Conservation (phyloP, 1,284 basidiomycete species). For the Lentinus polychrous region DNA sequence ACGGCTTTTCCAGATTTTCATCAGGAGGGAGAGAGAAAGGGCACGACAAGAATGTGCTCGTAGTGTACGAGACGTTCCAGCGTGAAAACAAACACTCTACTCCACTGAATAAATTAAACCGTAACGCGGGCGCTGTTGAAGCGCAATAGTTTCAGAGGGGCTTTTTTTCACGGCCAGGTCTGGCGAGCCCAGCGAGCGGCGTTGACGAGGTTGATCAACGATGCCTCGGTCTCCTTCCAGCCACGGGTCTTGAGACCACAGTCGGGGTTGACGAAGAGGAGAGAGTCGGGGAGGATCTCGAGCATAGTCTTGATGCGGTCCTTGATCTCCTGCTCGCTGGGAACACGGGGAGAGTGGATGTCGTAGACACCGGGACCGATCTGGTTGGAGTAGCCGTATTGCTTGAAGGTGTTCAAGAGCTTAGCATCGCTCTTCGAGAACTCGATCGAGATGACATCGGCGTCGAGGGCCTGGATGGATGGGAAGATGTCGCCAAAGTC, state of each 20-base stretch:
- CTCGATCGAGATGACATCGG: slow-evolving; percentile 99
- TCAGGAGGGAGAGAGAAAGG: neutral
- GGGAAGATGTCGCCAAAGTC: slow-evolving; percentile 98
- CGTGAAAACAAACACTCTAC: slow-evolving; percentile 19
- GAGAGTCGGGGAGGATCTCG: slow-evolving; percentile 68
- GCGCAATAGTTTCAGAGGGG: slow-evolving; percentile 47
- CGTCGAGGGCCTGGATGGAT: slow-evolving; percentile 95
- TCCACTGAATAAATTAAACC: slow-evolving; percentile 36
- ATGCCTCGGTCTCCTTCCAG: slow-evolving; percentile 94
- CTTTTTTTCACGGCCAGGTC: slow-evolving; percentile 67
- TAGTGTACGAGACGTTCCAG: neutral
- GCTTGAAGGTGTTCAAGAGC: slow-evolving; percentile 92
- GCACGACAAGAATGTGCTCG: neutral
- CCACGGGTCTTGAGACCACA: slow-evolving; percentile 91
- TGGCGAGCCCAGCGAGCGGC: slow-evolving; percentile 87
- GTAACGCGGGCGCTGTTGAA: slow-evolving; percentile 80
- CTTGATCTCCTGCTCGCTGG: slow-evolving; percentile 89
- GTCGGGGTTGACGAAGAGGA: slow-evolving; percentile 93
- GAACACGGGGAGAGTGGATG: slow-evolving; percentile 99
- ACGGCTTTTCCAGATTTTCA: neutral
- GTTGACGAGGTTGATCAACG: slow-evolving; percentile 83
- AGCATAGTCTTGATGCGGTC: slow-evolving; percentile 87
- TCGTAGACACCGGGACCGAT: slow-evolving; percentile 99
- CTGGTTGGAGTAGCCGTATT: slow-evolving; percentile 95
- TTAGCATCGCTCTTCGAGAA: slow-evolving; percentile 98